A percentile compares a stretch with the other conserved stretches of the same genome.
These are phyloP conservation scores for Vaccinium darrowii DNA, from an alignment of 148 eudicot species.

Conservation along the genomic window DNA sequence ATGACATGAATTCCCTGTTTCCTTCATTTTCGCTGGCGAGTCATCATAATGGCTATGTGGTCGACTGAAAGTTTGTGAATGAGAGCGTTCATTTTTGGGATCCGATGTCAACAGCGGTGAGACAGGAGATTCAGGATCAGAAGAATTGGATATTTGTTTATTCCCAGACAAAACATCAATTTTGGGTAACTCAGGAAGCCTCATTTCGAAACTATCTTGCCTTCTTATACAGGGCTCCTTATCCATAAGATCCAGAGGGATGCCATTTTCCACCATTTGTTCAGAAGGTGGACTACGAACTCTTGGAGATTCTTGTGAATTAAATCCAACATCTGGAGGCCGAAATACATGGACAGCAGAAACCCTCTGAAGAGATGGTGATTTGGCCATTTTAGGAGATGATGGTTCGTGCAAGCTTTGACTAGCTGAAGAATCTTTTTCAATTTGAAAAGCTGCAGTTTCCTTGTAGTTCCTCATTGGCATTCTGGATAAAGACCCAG, in stretches of 20 bases:
- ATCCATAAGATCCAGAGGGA: conserved; percentile 42
- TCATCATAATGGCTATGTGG: conserved; percentile 64
- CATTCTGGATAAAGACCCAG: conserved; percentile 53
- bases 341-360: conserved; percentile 61
- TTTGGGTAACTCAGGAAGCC: conserved; percentile 84
- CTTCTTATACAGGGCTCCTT: conserved; percentile 85
- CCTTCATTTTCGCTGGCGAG: conserved; percentile 37
- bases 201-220: conserved; percentile 97
- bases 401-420: conserved; percentile 78
- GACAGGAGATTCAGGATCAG: conserved; percentile 96
- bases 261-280: conserved; percentile 73
- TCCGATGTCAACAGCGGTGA: conserved; percentile 98
- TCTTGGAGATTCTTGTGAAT: conserved; percentile 79
- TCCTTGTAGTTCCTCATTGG: conserved; percentile 73
- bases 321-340: conserved; percentile 60
- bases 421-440: conserved; percentile 65
- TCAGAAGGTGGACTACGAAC: conserved; percentile 76
- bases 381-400: conserved; percentile 89
- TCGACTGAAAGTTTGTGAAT: conserved; percentile 96
- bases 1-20: conserved; percentile 36
- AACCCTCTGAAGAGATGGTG: conserved; percentile 92
- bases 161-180: conserved; percentile 70
- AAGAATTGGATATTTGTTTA: conserved; percentile 52
- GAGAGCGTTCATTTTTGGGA: conserved; percentile 92
- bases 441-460: conserved; percentile 67